These are phyloP conservation scores for Tillandsia fasciculata DNA, from an alignment of 176 grass and related monocot species.

Conservation along the genomic window DNA sequence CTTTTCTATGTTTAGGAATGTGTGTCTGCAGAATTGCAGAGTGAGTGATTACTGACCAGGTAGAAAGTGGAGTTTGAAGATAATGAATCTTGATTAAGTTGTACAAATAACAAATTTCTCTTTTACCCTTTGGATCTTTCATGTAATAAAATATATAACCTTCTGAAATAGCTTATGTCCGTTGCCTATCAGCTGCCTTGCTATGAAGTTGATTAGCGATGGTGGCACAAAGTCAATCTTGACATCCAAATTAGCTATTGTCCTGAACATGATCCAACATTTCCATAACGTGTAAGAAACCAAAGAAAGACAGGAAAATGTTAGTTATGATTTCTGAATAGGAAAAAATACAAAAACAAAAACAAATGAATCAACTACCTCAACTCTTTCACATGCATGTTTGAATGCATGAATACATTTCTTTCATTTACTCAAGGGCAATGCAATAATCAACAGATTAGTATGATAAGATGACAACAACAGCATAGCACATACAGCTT, in stretches of 20 bases:
- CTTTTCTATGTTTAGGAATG: neutral
- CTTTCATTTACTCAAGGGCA: too few species aligned
- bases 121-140: neutral
- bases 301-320: neutral
- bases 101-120: neutral
- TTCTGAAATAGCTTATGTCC: conserved; percentile 88
- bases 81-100: neutral
- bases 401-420: too few species aligned
- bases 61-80: neutral
- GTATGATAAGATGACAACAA: too few species aligned
- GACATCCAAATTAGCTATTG: conserved; percentile 89
- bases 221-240: conserved; percentile 95
- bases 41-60: neutral
- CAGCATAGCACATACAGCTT: too few species aligned
- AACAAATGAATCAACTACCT: too few species aligned
- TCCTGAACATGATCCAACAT: conserved; percentile 37
- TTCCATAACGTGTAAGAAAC: neutral
- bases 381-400: too few species aligned
- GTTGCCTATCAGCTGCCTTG: conserved; percentile 80
- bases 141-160: conserved; percentile 27
- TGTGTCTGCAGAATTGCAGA: neutral
- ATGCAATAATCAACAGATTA: too few species aligned
- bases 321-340: neutral
- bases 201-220: conserved; percentile 86
- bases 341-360: too few species aligned